Evolutionary conservation across 2,329 filamentous ascomycete genomes (phyloP), one percentile per base, ranked within the genome.

Genomic region (Ilyonectria robusta): DNA sequence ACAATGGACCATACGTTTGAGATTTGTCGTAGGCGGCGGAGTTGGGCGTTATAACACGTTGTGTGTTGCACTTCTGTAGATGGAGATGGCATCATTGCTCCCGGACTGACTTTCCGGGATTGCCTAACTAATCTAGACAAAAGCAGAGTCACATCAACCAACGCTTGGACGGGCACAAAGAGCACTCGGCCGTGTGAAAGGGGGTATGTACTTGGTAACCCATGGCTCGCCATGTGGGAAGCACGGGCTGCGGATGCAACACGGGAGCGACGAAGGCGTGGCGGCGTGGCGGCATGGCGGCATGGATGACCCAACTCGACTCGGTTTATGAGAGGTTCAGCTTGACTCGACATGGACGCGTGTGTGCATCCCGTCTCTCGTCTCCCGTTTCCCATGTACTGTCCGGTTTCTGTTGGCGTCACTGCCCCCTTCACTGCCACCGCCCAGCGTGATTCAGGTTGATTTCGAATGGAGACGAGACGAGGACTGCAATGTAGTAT

Each of bases 171-270:
- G 26, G 48, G 37, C 37, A 31, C 26, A 37, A 46, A 15, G 40
- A 35, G 21, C 19, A 42, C 15, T 23, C 42, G 26, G 31, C 35
- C 23, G 40, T 37, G 31, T n/a, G 46, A 54, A 46, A 54, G 59
- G 53, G 17, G 26, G 26, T 26, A 26, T 26, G 35, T 33, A 21
- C 50, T 53, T 35, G 37, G 51, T 63, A 40, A 53, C 65, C 65
- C 67, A 62, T 66, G 63, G 46, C 13, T 68, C 68, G 72, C 72
- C 72, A 75, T 74, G 72, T 75, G 71, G 72, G 61, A 74, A 71
- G 61, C 66, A 73, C 53, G 65, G 44, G 54, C 65, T 63, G 59
- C 48, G 62, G 54, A 63, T 69, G 67, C 66, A 59, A 67, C 63
- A 46, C 54, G 66, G 63, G 64, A 63, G 40, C 61, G 59, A 72